Conservation (phyloP, 768 basidiomycete species). For the Fibroporia radiculosa region DNA sequence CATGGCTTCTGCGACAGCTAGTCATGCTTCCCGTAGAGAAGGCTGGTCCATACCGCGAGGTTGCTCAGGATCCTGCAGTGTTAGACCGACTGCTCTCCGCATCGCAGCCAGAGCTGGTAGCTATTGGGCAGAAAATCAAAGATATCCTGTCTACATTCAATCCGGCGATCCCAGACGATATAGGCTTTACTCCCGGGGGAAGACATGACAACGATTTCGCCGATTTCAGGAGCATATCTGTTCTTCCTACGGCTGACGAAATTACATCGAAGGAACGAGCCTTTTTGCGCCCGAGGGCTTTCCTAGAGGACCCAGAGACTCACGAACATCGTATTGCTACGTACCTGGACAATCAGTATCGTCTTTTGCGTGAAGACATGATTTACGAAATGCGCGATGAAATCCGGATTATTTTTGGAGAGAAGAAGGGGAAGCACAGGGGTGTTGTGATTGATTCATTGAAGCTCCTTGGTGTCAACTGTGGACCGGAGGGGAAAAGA, state of each 20-base stretch:
- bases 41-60: constrained; percentile 29
- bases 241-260: constrained; percentile 58
- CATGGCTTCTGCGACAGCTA: constrained; percentile 43
- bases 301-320: constrained; percentile 36
- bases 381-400: constrained; percentile 51
- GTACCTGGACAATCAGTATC: constrained; percentile 61
- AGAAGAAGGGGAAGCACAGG: constrained; percentile 33
- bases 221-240: constrained; percentile 53
- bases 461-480: constrained; percentile 28
- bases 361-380: constrained; percentile 59
- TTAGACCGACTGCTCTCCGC: constrained; percentile 21
- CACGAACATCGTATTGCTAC: constrained; percentile 31
- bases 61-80: constrained; percentile 27
- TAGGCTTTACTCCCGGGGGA: constrained; percentile 42
- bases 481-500: constrained; percentile 26
- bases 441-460: constrained; percentile 34
- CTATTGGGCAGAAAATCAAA: constrained; percentile 32
- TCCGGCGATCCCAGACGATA: constrained; percentile 13
- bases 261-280: constrained; percentile 35
- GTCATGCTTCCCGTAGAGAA: constrained; percentile 30
- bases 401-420: constrained; percentile 31
- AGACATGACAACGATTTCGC: constrained; percentile 64
- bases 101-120: constrained; percentile 17
- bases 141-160: constrained; percentile 27
- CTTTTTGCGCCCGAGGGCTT: constrained; percentile 39